Base-by-base conservation (phyloP, 768 basidiomycete genomes). In the Coprinopsis marcescibilis region DNA sequence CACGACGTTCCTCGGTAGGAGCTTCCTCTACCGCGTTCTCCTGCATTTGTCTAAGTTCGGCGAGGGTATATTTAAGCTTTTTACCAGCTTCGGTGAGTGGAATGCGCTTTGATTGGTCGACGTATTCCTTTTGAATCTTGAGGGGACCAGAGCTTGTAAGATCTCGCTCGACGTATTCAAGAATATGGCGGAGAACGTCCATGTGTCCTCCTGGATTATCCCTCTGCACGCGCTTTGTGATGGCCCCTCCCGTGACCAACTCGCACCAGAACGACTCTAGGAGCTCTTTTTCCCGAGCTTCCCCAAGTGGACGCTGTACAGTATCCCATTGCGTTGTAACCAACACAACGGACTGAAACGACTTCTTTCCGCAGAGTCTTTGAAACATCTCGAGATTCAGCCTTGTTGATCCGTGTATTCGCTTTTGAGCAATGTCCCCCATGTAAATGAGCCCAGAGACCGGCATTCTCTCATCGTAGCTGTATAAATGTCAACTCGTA, bases 361-460 rank as follows among this genome's bases (percentile, higher is more conserved):
- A 33, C 13, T 27, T 26, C 2, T 43, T 42, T n/a, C 46, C 46
- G n/a, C 51, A 52, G 2, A 52, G 30, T 3, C 44, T 25, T 30
- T 33, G 24, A 34, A 52, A 47, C 36, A 52, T 52, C 40, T 23
- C 26, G 15, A 52, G 15, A 21, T 43, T 52, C 17, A 33, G 21
- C 26, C 37, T 10, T 12, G 46, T 24, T 2, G 35, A 33, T 2
- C 49, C 35, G 10, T 32, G 29, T 29, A 48, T 15, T 12, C 43
- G 39, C 19, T 43, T 47, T 26, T 48, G 44, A 4, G 46, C 35
- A 27, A 52, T 48, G 8, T 42, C 27, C 15, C 44, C 41, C 14
- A 52, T 41, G 37, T 48, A 52, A 10, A 52, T 30, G 14, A 52
- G 26, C 4, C 51, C 46, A 17, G 35, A 19, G 41, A 52, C n/a